Percentiles rank a stretch among this genome's conserved stretches.
Conservation (phyloP, 306 rosid genomes). For the Cicer bijugum region DNA sequence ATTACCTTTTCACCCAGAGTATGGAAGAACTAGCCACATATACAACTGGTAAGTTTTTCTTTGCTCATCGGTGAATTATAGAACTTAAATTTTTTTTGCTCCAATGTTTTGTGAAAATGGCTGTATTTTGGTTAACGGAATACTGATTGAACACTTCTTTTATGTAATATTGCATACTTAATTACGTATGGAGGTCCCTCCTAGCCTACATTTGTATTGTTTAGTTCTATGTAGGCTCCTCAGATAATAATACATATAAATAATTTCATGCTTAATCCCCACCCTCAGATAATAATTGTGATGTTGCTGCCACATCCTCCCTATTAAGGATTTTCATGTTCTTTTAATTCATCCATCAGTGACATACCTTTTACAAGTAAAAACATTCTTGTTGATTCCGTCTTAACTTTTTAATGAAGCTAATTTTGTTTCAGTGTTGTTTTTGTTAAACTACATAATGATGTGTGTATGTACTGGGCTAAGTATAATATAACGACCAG, state of each 20-base stretch:
- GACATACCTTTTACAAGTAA: background rate
- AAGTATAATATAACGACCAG: background rate
- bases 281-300: background rate
- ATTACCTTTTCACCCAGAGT: conserved; percentile 57
- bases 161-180: conserved; percentile 15
- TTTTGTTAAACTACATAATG: background rate
- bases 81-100: conserved; percentile 20
- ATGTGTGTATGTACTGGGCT: background rate
- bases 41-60: conserved; percentile 78
- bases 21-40: conserved; percentile 81
- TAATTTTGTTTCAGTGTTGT: background rate
- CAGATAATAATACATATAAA: conserved; percentile 5
- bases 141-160: conserved; percentile 15
- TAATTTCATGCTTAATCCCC: conserved; percentile 32
- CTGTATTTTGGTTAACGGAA: conserved; percentile 30
- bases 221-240: conserved; percentile 19
- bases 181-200: background rate
- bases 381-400: background rate
- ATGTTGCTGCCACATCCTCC: background rate
- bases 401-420: background rate
- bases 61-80: background rate
- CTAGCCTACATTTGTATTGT: background rate
- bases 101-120: conserved; percentile 1
- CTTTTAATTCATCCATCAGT: conserved; percentile 1
- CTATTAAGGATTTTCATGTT: conserved; percentile 10